phyloP scores from a whole-genome alignment of 1,284 basidiomycete genomes.

The Gomphus bonarii region DNA sequence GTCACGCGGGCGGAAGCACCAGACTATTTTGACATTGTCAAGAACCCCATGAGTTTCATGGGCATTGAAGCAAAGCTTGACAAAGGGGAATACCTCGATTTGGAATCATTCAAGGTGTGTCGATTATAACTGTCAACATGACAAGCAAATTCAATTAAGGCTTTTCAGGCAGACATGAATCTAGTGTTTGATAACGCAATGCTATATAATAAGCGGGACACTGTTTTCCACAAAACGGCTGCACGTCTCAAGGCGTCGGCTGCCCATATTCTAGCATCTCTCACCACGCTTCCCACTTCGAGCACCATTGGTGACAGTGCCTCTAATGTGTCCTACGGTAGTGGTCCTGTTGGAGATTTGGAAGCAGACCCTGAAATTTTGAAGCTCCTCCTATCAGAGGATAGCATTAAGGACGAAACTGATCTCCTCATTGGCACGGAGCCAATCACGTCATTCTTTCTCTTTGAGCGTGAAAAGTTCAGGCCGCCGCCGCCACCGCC shows the following conservation, averaged over 20 bases:
- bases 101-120: constrained; percentile 66
- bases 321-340: constrained; percentile 7
- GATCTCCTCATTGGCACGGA: constrained; percentile 39
- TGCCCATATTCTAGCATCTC: constrained; percentile 47
- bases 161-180: constrained; percentile 61
- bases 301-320: background rate
- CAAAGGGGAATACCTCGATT: constrained; percentile 66
- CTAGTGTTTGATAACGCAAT: constrained; percentile 85
- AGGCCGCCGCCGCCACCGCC: constrained; percentile 47
- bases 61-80: constrained; percentile 75
- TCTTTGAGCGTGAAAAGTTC: constrained; percentile 49
- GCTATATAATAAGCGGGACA: constrained; percentile 74
- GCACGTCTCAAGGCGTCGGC: constrained; percentile 53
- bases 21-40: constrained; percentile 86
- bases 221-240: constrained; percentile 67
- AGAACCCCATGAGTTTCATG: constrained; percentile 85
- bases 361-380: constrained; percentile 55
- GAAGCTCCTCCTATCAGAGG: constrained; percentile 40
- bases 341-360: constrained; percentile 44
- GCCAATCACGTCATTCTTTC: constrained; percentile 59
- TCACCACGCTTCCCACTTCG: constrained; percentile 29
- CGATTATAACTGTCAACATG: background rate
- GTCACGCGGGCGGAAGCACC: constrained; percentile 77
- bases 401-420: constrained; percentile 39
- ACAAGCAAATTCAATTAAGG: background rate